Base-by-base conservation (phyloP, 352 stramenopile species). In the Pythium rishiriense region DNA sequence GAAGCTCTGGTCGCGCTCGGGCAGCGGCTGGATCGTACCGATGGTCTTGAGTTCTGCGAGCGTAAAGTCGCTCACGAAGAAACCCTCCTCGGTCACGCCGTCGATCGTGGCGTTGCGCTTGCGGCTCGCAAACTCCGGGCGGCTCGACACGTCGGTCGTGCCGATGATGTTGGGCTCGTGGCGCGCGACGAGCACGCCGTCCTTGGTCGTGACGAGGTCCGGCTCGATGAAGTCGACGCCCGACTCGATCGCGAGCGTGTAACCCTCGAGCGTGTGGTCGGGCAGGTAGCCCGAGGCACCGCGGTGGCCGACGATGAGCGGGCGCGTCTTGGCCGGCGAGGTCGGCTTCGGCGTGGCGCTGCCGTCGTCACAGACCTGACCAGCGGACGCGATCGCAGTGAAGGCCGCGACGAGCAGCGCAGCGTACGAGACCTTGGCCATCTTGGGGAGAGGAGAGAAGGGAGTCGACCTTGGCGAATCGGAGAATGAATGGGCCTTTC, bases 141-240 rank as follows among this genome's bases (percentile, higher is more conserved):
- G 80, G 43, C 81, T 70, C 29, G 74, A 68, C 12, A 98, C 80
- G 76, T 98, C 80, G 9, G 93, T 97, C 33, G 93, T 98, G 35
- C 78, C 73, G 64, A 92, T 87, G 52, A 98, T 83, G 79, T 96
- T 92, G 2, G 93, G 70, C 54, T 93, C 85, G 73, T 98, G 93
- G 15, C 90, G 80, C 26, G 81, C 82, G 39, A 98, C 69, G 17
- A 98, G 76, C 43, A 91, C 69, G 28, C 78, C 75, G 68, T 97
- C 89, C 58, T 88, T 91, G 21, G 90, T 96, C 26, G 78, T 79
- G 0, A 97, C 88, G 55, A 98, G 76, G 70, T 98, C 91, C 15
- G 90, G 85, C 73, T 98, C 91, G 39, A 97, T 97, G 58, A 90
- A 95, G 66, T 98, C 87, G 19, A 93, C 82, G n/a, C 90, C 88